Evolutionary conservation across 306 rosid species (phyloP), one percentile per base, ranked within the genome.

Genomic region (Rosa chinensis): DNA sequence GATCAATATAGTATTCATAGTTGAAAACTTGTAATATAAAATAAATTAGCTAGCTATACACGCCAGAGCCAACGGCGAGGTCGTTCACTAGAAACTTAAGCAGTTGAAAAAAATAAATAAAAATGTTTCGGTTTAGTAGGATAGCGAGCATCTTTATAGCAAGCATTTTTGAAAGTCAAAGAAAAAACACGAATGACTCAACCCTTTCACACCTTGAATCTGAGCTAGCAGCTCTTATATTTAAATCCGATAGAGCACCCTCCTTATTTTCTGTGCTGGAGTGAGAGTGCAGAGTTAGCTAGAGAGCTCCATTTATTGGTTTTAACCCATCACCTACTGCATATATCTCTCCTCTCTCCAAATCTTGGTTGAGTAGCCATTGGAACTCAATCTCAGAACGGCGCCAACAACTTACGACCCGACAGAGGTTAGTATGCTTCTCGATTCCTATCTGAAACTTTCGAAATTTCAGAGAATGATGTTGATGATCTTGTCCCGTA

Each of bases 331-430:
- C 52, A 4, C 0, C 16, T 52, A 2, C 48, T 43, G 52, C 17
- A 48, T 48, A 50, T 16, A 50, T 16, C 20, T 32, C 23, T n/a
- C 40, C 12, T 12, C 39, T 70, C 49, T 71, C 50, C 20, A 5
- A 0, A 63, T 28, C 42, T 28, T 32, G 43, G 4, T 17, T 44
- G 28, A 4, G 45, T 28, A 11, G 32, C 80, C 76, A 87, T 87
- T 88, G 86, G 81, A 74, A 87, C 86, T 85, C 87, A 83, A 69
- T 84, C 63, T 79, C 84, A 77, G 4, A 45, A 44, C 6, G 61
- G 25, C 14, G 53, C 18, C 5, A 6, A 64, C 40, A 39, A 40
- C 43, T 8, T 64, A 79, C 32, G 39, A 3, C 20, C 10, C 8
- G 10, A 3, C 66, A 44, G 56, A 84, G 13, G 89, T 87, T 58